These are phyloP conservation scores for Pleurotus cornucopiae DNA, from an alignment of 768 basidiomycete species.

Conservation along the genomic window DNA sequence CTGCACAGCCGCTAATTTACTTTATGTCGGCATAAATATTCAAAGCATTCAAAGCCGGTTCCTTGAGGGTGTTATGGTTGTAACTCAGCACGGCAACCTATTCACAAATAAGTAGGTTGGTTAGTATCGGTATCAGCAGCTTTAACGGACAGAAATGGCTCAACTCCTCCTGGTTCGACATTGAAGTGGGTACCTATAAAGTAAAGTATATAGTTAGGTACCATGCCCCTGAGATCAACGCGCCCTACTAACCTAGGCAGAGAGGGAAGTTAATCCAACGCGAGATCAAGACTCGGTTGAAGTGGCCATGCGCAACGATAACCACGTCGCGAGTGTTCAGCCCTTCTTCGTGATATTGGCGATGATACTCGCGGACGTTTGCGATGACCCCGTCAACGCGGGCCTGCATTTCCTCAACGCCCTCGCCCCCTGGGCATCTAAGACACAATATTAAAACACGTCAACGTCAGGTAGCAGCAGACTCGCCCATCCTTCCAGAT, in stretches of 20 bases:
- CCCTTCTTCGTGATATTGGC: conserved; percentile 63
- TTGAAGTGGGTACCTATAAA: conserved; percentile 68
- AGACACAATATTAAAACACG: conserved; percentile 10
- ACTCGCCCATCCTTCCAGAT: conserved; percentile 84
- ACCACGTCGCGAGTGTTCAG: conserved; percentile 72
- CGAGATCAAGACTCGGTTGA: conserved; percentile 71
- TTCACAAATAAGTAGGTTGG: neutral
- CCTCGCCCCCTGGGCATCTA: conserved; percentile 89
- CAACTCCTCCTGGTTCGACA: conserved; percentile 83
- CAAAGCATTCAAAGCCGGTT: conserved; percentile 73
- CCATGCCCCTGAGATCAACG: neutral
- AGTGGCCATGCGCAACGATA: conserved; percentile 88
- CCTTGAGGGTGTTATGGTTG: conserved; percentile 74
- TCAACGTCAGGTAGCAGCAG: neutral
- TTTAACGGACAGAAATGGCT: conserved; percentile 16
- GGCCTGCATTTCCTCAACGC: conserved; percentile 68
- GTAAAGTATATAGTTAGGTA: neutral
- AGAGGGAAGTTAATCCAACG: conserved; percentile 79
- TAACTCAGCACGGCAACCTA: conserved; percentile 81
- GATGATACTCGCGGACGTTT: conserved; percentile 72
- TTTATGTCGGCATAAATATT: conserved; percentile 54
- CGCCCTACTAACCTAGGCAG: conserved; percentile 24
- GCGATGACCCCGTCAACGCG: conserved; percentile 76
- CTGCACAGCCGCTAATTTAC: neutral
- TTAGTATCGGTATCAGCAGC: neutral